phyloP scores from a whole-genome alignment of 2,329 filamentous ascomycete species.

The Dryadomyces sulphureus region DNA sequence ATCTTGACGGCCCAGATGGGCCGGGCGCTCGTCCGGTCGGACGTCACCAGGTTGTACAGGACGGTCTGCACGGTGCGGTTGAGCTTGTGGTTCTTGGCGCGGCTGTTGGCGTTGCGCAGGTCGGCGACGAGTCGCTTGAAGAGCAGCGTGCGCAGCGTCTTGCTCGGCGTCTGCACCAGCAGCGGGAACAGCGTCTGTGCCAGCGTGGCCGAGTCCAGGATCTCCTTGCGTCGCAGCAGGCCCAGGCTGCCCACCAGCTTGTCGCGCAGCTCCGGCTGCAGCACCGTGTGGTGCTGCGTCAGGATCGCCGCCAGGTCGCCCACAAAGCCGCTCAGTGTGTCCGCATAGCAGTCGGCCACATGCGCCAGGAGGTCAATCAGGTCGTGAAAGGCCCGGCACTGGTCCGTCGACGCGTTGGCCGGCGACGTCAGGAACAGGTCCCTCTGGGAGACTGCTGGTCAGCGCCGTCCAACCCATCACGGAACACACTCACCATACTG shows the following conservation, averaged over 20 bases:
- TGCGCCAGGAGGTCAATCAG: conserved; percentile 89
- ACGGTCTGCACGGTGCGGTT: conserved; percentile 90
- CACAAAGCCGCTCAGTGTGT: conserved; percentile 62
- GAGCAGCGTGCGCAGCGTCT: conserved; percentile 70
- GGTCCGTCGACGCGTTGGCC: conserved; percentile 59
- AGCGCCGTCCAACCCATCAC: neutral
- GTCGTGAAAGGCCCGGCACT: conserved; percentile 73
- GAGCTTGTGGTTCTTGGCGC: conserved; percentile 77
- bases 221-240: conserved; percentile 75
- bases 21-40: conserved; percentile 71
- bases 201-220: conserved; percentile 71
- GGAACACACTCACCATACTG: conserved; percentile 51
- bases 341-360: conserved; percentile 83
- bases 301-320: conserved; percentile 71
- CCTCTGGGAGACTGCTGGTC: conserved; percentile 43
- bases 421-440: conserved; percentile 86
- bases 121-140: conserved; percentile 85
- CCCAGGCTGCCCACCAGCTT: conserved; percentile 89
- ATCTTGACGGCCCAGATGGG: conserved; percentile 94
- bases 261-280: conserved; percentile 77
- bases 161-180: conserved; percentile 74
- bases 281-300: conserved; percentile 62
- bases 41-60: conserved; percentile 79
- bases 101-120: conserved; percentile 73
- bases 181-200: conserved; percentile 83